Conservation (phyloP, 805 yeast genomes). For the Ogataea populi-albae region DNA sequence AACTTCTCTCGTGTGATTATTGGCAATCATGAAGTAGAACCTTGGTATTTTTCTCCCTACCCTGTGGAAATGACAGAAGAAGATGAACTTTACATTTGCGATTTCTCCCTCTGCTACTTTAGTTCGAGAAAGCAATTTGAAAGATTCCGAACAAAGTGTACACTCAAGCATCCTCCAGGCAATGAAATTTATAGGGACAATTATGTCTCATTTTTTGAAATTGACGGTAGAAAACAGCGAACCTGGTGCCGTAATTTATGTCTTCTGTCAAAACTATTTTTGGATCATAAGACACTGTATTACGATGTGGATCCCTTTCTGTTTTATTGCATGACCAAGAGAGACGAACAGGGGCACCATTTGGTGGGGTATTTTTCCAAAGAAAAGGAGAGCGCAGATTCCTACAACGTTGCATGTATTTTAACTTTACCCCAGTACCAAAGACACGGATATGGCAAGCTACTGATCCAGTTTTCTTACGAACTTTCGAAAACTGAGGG, state of each 20-base stretch:
- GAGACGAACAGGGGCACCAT: constrained; percentile 91
- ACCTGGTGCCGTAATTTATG: constrained; percentile 97
- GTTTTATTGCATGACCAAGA: constrained; percentile 91
- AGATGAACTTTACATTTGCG: constrained; percentile 87
- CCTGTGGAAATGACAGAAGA: constrained; percentile 93
- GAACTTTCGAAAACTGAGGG: constrained; percentile 84
- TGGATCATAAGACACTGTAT: constrained; percentile 94
- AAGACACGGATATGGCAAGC: constrained; percentile 88
- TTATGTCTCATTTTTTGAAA: constrained; percentile 91
- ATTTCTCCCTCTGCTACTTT: constrained; percentile 83
- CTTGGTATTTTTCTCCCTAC: constrained; percentile 98
- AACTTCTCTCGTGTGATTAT: constrained; percentile 74
- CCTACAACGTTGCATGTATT: constrained; percentile 95
- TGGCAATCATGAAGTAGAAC: constrained; percentile 91
- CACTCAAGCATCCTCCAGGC: constrained; percentile 96
- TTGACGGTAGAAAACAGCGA: constrained; percentile 93
- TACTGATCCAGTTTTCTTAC: constrained; percentile 90
- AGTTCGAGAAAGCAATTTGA: constrained; percentile 90
- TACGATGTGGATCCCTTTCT: constrained; percentile 98
- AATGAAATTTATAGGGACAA: constrained; percentile 95
- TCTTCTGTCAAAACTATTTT: constrained; percentile 79
- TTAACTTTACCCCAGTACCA: constrained; percentile 95
- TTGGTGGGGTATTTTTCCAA: constrained; percentile 95
- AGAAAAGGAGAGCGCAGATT: constrained; percentile 94
- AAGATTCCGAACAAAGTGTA: constrained; percentile 82